These are phyloP conservation scores for Hordeum vulgare DNA, from an alignment of 176 grass and related monocot species.

Conservation along the genomic window DNA sequence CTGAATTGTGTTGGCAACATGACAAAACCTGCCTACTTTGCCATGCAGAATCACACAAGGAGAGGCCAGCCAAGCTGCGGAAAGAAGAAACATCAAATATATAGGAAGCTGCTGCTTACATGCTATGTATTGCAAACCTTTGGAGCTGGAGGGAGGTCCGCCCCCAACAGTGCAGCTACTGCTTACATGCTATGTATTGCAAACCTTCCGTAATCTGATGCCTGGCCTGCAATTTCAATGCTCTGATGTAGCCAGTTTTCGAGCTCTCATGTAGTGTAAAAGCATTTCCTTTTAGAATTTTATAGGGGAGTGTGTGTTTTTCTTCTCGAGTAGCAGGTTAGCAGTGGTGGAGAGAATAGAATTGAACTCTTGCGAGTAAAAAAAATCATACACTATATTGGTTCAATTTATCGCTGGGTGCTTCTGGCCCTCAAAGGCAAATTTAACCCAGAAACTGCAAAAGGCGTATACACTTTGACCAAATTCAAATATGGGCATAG, in stretches of 20 bases:
- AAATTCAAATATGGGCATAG: too few relatives aligned
- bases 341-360: not conserved
- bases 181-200: too few relatives aligned
- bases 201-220: not conserved
- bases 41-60: slow-evolving; percentile 39
- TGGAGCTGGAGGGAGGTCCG: not conserved
- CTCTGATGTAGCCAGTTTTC: not conserved
- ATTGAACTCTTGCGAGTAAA: too few relatives aligned
- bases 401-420: too few relatives aligned
- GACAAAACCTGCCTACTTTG: not conserved
- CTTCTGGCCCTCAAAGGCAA: too few relatives aligned
- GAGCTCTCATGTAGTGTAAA: slow-evolving; percentile 9
- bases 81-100: slow-evolving; percentile 1
- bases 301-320: not conserved
- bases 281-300: not conserved
- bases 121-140: not conserved
- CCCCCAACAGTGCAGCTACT: not conserved
- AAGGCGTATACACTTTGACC: too few relatives aligned
- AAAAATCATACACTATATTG: too few relatives aligned
- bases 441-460: too few relatives aligned
- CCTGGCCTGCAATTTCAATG: not conserved
- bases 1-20: not conserved
- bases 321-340: not conserved
- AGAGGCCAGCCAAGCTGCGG: slow-evolving; percentile 33
- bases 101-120: not conserved